Conservation (phyloP, 2,329 filamentous ascomycete species). For the Talaromyces marneffei region DNA sequence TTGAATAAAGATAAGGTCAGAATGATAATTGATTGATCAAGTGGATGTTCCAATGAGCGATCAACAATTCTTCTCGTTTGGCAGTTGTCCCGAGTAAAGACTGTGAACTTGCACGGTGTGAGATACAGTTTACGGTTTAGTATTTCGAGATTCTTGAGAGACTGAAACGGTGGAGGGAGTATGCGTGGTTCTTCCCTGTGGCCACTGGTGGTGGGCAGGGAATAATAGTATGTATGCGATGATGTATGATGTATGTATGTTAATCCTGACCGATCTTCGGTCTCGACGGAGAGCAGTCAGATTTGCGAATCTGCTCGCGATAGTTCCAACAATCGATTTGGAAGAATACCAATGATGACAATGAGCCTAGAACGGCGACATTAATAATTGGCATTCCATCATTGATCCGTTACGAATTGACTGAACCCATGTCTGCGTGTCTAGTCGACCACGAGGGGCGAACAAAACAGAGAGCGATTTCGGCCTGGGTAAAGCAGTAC, state of each 20-base stretch:
- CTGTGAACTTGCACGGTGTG: not conserved
- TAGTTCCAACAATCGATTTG: not conserved
- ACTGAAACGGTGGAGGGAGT: too few species aligned
- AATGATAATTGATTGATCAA: not conserved
- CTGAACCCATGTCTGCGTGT: not conserved
- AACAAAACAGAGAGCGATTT: not conserved
- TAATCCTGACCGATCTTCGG: not conserved
- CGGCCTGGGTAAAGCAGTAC: slow-evolving; percentile 1
- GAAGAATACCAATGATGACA: not conserved
- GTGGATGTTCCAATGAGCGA: not conserved
- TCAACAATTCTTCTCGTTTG: not conserved
- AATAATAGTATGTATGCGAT: not conserved
- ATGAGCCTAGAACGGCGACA: not conserved
- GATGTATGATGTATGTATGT: not conserved
- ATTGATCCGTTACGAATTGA: not conserved
- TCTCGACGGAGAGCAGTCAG: not conserved
- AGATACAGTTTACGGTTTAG: not conserved
- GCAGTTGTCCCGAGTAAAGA: not conserved
- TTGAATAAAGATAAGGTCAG: not conserved
- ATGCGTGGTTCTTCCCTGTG: not conserved
- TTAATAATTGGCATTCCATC: not conserved
- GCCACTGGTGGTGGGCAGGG: not conserved
- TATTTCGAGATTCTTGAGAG: not conserved
- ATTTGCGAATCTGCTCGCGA: not conserved
- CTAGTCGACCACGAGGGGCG: not conserved